Conservation (phyloP, 371 early-diverging fungal genomes). For the Rhizopus microsporus region DNA sequence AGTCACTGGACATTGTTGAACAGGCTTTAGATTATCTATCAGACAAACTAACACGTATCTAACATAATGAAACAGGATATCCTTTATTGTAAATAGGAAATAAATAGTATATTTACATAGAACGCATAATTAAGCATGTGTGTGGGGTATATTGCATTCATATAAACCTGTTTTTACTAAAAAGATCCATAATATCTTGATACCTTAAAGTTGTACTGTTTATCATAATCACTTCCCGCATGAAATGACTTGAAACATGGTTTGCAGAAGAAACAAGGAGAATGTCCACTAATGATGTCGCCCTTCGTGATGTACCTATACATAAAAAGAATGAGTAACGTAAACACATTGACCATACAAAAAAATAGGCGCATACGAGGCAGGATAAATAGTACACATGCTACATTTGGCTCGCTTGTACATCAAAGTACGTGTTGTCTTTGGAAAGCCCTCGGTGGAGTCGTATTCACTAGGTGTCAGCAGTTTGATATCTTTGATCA, state of each 20-base stretch:
- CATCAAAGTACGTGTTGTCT: slow-evolving; percentile 46
- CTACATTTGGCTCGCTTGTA: slow-evolving; percentile 59
- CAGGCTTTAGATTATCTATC: slow-evolving; percentile 11
- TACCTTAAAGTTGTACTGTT: not conserved
- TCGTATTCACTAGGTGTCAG: slow-evolving; percentile 45
- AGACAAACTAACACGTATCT: slow-evolving; percentile 12
- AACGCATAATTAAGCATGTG: too few species aligned
- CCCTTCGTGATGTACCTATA: slow-evolving; percentile 61
- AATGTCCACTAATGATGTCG: slow-evolving; percentile 70
- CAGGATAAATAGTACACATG: slow-evolving; percentile 69
- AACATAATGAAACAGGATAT: too few species aligned
- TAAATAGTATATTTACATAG: not conserved
- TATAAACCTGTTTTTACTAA: not conserved
- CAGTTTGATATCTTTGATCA: slow-evolving; percentile 60
- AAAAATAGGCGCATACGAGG: slow-evolving; percentile 39
- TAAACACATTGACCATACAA: not conserved
- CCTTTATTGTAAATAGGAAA: too few species aligned
- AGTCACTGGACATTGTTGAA: slow-evolving; percentile 19
- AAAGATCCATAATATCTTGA: slow-evolving; percentile 19
- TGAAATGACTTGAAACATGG: slow-evolving; percentile 75
- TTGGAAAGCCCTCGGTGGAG: slow-evolving; percentile 49
- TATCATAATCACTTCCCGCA: slow-evolving; percentile 54
- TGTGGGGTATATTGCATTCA: too few species aligned
- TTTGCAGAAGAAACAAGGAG: slow-evolving; percentile 79
- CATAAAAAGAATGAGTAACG: not conserved